Evolutionary conservation across 1,284 basidiomycete genomes (phyloP).

Genomic region (Austroboletus olivaceoglutinosus): DNA sequence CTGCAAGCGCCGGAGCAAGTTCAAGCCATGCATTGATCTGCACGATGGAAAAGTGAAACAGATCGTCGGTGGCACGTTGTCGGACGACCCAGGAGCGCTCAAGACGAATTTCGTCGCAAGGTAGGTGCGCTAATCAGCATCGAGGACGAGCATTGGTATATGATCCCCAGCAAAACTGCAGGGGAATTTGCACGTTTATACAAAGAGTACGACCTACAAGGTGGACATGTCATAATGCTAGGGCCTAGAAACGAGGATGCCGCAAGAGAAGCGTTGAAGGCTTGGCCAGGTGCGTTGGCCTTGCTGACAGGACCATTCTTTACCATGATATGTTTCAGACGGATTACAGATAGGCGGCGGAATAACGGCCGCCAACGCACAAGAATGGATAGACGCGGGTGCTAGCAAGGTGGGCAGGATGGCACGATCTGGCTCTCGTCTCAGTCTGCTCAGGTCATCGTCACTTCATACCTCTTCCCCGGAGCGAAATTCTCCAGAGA

Average conservation of each 20-base stretch:
- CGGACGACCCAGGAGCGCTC: constrained; percentile 62
- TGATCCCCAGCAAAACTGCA: constrained; percentile 66
- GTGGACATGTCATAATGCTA: constrained; percentile 97
- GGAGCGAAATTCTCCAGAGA: constrained; percentile 74
- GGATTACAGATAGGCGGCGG: constrained; percentile 94
- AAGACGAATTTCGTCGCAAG: constrained; percentile 93
- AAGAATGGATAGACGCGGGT: constrained; percentile 83
- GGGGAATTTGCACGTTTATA: constrained; percentile 84
- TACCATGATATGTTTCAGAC: constrained; percentile 36
- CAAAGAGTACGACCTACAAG: constrained; percentile 62
- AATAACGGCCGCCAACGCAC: constrained; percentile 80
- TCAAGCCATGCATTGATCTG: constrained; percentile 96
- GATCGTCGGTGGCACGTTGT: constrained; percentile 94
- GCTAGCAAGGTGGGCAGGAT: constrained; percentile 76
- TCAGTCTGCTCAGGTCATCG: constrained; percentile 70
- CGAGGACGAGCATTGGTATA: constrained; percentile 2
- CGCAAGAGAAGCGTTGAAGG: constrained; percentile 75
- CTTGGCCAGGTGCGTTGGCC: constrained; percentile 71
- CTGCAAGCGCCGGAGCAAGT: constrained; percentile 40
- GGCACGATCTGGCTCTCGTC: constrained; percentile 1
- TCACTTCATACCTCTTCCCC: constrained; percentile 96
- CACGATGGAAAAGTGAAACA: constrained; percentile 96
- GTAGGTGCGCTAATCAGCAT: constrained; percentile 44
- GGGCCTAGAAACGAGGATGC: constrained; percentile 88
- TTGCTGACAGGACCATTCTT: constrained; percentile 2